Evolutionary conservation across 148 eudicot species (phyloP).

Genomic region (Rheum nobile): DNA sequence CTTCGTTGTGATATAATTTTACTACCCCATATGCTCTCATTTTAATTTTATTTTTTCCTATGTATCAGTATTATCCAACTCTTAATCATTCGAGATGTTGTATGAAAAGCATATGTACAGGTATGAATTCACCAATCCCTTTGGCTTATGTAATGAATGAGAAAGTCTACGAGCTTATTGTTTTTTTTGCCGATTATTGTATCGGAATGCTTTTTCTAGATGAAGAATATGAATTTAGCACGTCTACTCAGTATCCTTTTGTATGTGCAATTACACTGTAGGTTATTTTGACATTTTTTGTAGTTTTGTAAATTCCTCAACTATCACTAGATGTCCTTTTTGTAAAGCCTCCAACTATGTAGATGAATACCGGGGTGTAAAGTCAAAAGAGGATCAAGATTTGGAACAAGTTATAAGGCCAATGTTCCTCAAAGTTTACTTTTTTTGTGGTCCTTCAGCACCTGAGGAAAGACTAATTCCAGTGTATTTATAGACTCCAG

Average conservation of each 20-base stretch:
- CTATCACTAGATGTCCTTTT: conserved; percentile 70
- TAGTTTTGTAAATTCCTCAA: conserved; percentile 31
- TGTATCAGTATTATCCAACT: conserved; percentile 83
- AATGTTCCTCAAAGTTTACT: background rate
- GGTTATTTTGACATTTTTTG: background rate
- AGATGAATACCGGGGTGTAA: conserved; percentile 90
- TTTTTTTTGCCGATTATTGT: conserved; percentile 7
- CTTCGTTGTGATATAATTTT: background rate
- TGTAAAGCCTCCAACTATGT: conserved; percentile 91
- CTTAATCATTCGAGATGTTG: conserved; percentile 98
- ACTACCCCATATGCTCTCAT: background rate
- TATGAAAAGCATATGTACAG: conserved; percentile 96
- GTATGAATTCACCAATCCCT: conserved; percentile 23
- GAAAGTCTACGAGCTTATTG: background rate
- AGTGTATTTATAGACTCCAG: background rate
- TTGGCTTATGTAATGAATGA: background rate
- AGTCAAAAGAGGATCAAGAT: conserved; percentile 91
- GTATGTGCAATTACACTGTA: background rate
- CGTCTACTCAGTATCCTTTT: conserved; percentile 97
- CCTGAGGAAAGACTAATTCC: no score
- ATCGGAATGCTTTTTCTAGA: conserved; percentile 93
- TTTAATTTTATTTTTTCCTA: background rate
- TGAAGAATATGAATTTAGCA: conserved; percentile 92
- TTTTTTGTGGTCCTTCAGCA: no score
- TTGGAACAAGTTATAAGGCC: conserved; percentile 83